phyloP scores from a whole-genome alignment of 257 asterid species.

The Nicotiana tabacum region DNA sequence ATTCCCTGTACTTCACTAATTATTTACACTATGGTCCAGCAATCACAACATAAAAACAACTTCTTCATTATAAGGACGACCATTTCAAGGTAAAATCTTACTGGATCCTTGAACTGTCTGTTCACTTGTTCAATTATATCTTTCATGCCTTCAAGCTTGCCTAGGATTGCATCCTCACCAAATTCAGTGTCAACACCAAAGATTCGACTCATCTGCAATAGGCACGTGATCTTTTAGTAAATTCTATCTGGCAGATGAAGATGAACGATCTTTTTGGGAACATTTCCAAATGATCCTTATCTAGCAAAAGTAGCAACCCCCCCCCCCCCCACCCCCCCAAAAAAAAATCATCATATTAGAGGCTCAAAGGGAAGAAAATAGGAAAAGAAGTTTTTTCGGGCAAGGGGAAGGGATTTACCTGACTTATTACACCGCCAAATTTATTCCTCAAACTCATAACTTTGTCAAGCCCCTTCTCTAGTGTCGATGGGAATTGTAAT shows the following conservation, averaged over 20 bases:
- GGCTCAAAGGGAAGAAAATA: neutral
- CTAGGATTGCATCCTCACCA: conserved; percentile 78
- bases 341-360: neutral
- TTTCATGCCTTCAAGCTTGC: conserved; percentile 95
- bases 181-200: conserved; percentile 73
- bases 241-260: neutral
- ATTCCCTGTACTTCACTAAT: neutral
- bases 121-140: conserved; percentile 89
- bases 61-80: neutral
- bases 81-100: conserved; percentile 31
- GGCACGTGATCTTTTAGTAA: neutral
- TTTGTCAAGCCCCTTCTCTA: conserved; percentile 87
- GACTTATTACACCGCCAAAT: conserved; percentile 86
- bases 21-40: neutral
- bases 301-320: neutral
- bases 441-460: conserved; percentile 81
- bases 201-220: conserved; percentile 71
- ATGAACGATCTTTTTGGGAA: neutral
- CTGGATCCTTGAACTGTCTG: conserved; percentile 95
- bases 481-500: conserved; percentile 93
- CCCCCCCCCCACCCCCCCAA: neutral
- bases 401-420: conserved; percentile 33
- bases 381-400: neutral
- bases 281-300: neutral
- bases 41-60: neutral